Conservation (phyloP, 257 asterid species). For the Lavandula angustifolia region DNA sequence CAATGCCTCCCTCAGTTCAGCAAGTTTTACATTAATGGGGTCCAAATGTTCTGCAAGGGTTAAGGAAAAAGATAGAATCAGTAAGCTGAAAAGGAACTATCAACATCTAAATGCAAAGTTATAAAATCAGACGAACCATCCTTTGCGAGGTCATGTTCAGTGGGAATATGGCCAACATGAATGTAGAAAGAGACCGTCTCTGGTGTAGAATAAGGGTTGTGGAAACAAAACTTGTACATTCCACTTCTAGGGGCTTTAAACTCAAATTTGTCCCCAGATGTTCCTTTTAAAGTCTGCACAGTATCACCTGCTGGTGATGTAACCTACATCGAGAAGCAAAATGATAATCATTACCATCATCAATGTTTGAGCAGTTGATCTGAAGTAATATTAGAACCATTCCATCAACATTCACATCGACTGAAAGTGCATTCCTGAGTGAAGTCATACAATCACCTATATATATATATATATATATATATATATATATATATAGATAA, state of each 20-base stretch:
- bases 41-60: conserved; percentile 68
- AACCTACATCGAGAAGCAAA: conserved; percentile 54
- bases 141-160: conserved; percentile 88
- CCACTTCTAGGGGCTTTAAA: conserved; percentile 94
- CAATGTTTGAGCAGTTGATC: conserved; percentile 16
- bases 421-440: not conserved
- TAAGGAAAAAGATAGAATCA: conserved; percentile 1
- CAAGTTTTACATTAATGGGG: conserved; percentile 93
- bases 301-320: conserved; percentile 71
- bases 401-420: conserved; percentile 3
- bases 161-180: conserved; percentile 91
- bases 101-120: conserved; percentile 3
- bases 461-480: conserved; percentile 1
- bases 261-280: conserved; percentile 92
- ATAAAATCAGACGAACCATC: conserved; percentile 66
- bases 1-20: conserved; percentile 94
- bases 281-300: conserved; percentile 79
- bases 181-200: conserved; percentile 96
- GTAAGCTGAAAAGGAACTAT: conserved; percentile 7
- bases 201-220: conserved; percentile 81
- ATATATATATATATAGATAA: not conserved
- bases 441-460: conserved; percentile 3
- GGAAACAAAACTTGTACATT: conserved; percentile 97
- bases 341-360: conserved; percentile 17
- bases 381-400: conserved; percentile 9